Conservation (phyloP, 2,329 filamentous ascomycete genomes). For the Paradendryphiella salina region DNA sequence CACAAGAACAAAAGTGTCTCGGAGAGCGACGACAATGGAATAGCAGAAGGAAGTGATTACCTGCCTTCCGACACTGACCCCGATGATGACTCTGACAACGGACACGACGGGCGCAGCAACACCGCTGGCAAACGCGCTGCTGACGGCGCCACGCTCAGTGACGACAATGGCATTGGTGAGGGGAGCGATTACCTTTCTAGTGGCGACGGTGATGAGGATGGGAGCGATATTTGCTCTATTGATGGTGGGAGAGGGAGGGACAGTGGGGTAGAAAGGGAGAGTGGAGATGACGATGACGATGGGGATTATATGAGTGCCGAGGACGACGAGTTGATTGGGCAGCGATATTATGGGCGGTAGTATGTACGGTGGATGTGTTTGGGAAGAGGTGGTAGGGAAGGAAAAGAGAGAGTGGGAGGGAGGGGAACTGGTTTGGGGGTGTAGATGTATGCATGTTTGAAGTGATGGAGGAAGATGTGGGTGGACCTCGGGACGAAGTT, state of each 20-base stretch:
- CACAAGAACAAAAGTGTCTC: too few relatives aligned
- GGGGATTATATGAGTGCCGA: conserved; percentile 1
- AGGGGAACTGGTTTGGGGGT: too few relatives aligned
- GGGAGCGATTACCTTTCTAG: conserved; percentile 2
- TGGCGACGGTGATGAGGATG: not conserved
- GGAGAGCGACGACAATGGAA: conserved; percentile 5
- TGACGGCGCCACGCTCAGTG: not conserved
- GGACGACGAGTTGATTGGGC: too few relatives aligned
- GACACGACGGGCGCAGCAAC: too few relatives aligned
- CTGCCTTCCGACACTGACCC: conserved; percentile 1
- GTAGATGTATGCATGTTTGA: too few relatives aligned
- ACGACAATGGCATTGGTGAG: not conserved
- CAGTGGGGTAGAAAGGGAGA: not conserved
- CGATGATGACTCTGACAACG: not conserved
- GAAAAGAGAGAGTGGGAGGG: too few relatives aligned
- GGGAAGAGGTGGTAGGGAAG: too few relatives aligned
- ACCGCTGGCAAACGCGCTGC: not conserved
- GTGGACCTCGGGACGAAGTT: too few relatives aligned
- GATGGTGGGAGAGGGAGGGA: not conserved
- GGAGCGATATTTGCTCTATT: not conserved
- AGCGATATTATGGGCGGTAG: too few relatives aligned
- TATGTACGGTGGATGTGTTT: too few relatives aligned
- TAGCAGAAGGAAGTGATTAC: conserved; percentile 6
- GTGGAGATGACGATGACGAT: not conserved
- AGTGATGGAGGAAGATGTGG: too few relatives aligned